Conservation (phyloP, 2,329 filamentous ascomycete genomes). For the Fusarium sp. region DNA sequence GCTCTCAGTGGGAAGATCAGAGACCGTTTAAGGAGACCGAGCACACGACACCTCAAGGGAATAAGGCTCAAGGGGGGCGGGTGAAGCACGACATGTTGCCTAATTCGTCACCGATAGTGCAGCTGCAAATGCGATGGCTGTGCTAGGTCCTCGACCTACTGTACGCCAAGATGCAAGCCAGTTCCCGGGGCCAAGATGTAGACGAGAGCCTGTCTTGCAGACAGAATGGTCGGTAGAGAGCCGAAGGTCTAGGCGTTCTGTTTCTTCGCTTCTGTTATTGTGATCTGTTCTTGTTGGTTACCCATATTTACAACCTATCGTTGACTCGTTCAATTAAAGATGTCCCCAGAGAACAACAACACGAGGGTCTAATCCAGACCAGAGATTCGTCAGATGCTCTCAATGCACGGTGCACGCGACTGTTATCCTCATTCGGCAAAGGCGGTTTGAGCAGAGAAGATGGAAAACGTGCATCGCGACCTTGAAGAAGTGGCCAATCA, state of each 20-base stretch:
- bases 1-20: slow-evolving; percentile 6
- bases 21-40: not conserved
- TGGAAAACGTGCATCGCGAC: not conserved
- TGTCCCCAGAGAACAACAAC: not conserved
- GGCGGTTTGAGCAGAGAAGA: not conserved
- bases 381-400: not conserved
- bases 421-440: slow-evolving; percentile 22
- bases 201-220: not conserved
- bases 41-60: slow-evolving; percentile 3
- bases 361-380: not conserved
- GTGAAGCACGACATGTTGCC: slow-evolving; percentile 39
- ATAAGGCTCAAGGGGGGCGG: not conserved
- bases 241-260: not conserved
- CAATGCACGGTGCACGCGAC: slow-evolving; percentile 31
- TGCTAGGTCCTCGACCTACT: not conserved
- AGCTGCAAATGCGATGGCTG: not conserved
- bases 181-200: not conserved
- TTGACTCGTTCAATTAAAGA: not conserved
- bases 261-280: not conserved
- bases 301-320: not conserved
- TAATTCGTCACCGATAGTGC: slow-evolving; percentile 34
- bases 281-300: not conserved
- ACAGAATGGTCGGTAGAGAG: not conserved
- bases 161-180: slow-evolving; percentile 21
- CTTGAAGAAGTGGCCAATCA: slow-evolving; percentile 23